Evolutionary conservation across 495 filamentous ascomycete species (phyloP).

Genomic region (Penicillium canescens): DNA sequence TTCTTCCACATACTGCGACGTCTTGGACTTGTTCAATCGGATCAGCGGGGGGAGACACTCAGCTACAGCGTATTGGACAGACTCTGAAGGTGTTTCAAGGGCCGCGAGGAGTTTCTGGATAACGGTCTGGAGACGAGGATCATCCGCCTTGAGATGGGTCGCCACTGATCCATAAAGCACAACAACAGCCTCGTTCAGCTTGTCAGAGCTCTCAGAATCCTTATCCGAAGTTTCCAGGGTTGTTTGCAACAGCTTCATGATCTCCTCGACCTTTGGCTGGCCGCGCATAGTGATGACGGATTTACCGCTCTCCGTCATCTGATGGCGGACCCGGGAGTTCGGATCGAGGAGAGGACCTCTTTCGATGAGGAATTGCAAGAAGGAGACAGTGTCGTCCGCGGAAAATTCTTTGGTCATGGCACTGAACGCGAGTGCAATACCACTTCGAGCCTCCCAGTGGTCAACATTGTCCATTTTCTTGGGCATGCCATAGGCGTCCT

Average conservation of each 20-base stretch:
- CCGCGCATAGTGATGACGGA: conserved; percentile 77
- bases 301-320: conserved; percentile 94
- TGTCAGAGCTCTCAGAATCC: conserved; percentile 72
- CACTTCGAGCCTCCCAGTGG: conserved; percentile 87
- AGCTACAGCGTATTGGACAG: conserved; percentile 93
- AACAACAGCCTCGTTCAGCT: conserved; percentile 94
- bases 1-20: conserved; percentile 75
- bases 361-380: conserved; percentile 83
- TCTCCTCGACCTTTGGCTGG: conserved; percentile 74
- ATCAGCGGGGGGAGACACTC: conserved; percentile 90
- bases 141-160: conserved; percentile 78
- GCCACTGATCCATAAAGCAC: conserved; percentile 94
- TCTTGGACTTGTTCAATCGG: conserved; percentile 72
- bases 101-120: conserved; percentile 81
- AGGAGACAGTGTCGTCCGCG: conserved; percentile 65
- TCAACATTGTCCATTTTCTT: conserved; percentile 80
- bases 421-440: conserved; percentile 82
- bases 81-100: conserved; percentile 92
- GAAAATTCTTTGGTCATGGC: conserved; percentile 71
- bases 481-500: conserved; percentile 91
- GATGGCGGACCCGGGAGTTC: conserved; percentile 70
- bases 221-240: conserved; percentile 81
- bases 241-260: conserved; percentile 89
- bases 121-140: conserved; percentile 80
- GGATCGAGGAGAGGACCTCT: conserved; percentile 79